A percentile compares a stretch with the other conserved stretches of the same genome.
Conservation (phyloP, 768 basidiomycete species). For the Boletus patriciae region DNA sequence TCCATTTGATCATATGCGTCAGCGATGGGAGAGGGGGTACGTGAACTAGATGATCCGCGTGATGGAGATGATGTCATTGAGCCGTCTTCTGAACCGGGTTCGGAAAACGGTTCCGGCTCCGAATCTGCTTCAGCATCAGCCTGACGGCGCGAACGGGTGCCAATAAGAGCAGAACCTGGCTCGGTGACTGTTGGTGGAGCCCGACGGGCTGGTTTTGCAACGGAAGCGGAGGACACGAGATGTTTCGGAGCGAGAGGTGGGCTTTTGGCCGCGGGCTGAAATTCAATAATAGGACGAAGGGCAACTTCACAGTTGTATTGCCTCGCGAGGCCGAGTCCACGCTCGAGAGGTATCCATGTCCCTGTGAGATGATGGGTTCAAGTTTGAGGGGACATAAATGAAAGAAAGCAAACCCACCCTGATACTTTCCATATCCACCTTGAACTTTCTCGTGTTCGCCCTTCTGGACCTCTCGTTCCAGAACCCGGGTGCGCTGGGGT, state of each 20-base stretch:
- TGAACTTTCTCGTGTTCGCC: constrained; percentile 99
- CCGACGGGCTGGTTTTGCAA: constrained; percentile 34
- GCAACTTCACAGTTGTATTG: constrained; percentile 91
- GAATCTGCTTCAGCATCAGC: constrained; percentile 53
- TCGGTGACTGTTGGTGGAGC: constrained; percentile 18
- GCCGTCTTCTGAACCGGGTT: constrained; percentile 79
- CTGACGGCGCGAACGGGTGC: constrained; percentile 61
- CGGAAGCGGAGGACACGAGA: constrained; percentile 67
- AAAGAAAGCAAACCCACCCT: constrained; percentile 60
- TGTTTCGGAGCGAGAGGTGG: constrained; percentile 97
- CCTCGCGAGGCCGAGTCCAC: constrained; percentile 80
- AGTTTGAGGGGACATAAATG: background rate
- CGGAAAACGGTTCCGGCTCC: constrained; percentile 63
- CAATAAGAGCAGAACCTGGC: constrained; percentile 28
- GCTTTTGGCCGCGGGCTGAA: constrained; percentile 83
- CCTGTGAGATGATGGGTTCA: constrained; percentile 48
- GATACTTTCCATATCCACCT: constrained; percentile 99
- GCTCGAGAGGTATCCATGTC: constrained; percentile 96
- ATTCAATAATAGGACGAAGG: constrained; percentile 92
- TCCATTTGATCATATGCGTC: constrained; percentile 38
- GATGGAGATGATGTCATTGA: constrained; percentile 90
- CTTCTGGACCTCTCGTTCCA: constrained; percentile 98
- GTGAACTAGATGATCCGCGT: constrained; percentile 82
- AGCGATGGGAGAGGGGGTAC: constrained; percentile 86
- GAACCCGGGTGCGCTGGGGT: constrained; percentile 93